Evolutionary conservation across 306 rosid genomes (phyloP), one percentile per base, ranked within the genome.

Genomic region (Fragaria vesca): DNA sequence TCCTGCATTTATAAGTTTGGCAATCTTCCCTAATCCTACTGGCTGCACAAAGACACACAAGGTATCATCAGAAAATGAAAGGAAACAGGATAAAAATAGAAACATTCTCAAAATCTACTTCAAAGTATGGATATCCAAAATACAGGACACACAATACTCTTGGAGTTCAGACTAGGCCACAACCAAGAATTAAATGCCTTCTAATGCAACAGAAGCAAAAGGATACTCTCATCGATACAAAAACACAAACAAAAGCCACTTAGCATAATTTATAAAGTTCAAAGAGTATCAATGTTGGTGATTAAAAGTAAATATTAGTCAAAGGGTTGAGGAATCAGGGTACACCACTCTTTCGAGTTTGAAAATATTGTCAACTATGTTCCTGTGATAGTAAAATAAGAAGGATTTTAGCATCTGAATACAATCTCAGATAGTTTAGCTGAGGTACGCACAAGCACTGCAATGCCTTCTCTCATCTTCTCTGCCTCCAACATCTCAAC

Each of bases 1-100:
- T 78, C 98, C 98, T 20, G 90, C 90, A 78, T 94, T 90, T 82
- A 94, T 94, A 69, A 94, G 88, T 79, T 76, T 86, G 18, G 96
- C 94, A 77, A 94, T 92, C 81, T 85, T 94, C 46, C 95, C 98
- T 87, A 94, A 86, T 38, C 97, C 97, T 66, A 94, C 96, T 48
- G 97, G 97, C 98, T 92, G 90, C 79, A 78, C 21, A 73, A 76
- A 78, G 43, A 66, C 26, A 12, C 12, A 13, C 73, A 60, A 12
- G 47, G 16, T 71, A 51, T 36, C 47, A 52, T 80, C 77, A 72
- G 71, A 65, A 71, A 63, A 74, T 72, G 51, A 69, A 78, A n/a
- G 55, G 32, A 54, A 66, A 4, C 69, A 17, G 45, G 65, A n/a
- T 42, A 20, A 54, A 69, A 73, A 73, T n/a, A 47, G 8, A 18